Base-by-base conservation (phyloP, 1,139 yeast species). In the Yamadazyma friedrichii region DNA sequence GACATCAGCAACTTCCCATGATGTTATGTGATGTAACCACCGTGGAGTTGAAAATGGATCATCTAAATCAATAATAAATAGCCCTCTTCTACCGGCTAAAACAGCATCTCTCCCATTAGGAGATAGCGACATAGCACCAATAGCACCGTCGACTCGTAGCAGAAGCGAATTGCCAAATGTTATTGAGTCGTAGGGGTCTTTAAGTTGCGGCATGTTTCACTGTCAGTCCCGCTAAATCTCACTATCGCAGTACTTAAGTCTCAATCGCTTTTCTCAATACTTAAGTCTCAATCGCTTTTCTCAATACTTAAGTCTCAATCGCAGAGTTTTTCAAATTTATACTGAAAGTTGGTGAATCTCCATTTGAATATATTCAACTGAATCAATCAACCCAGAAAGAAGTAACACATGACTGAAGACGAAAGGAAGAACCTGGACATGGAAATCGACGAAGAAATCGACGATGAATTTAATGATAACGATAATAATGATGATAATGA, bases 1-100 rank as follows among this genome's bases (percentile, higher is more conserved):
- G 1, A 91, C 97, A 59, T 93, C 97, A 0, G 98, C 97, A 2
- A 93, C 98, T 61, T 93, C 98, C 98, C 98, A 94, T 0, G 95
- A 83, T 0, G 98, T 91, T 26, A 82, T 74, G 57, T 93, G 97
- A 43, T 84, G 95, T 22, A 93, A 74, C 89, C 95, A 88, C 44
- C 98, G 68, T 0, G 98, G 98, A 1, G 96, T 89, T 0, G 94
- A 82, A 62, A 88, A 91, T 0, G 98, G 98, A 60, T 93, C 96
- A 54, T 93, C 96, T 36, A 93, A 62, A 61, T 93, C 98, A n/a
- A 93, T 83, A 36, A 93, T 81, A 56, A 83, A 87, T 13, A 93
- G 69, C 0, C 98, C 98, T 45, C 84, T 74, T 40, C 96, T 76
- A 6, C 95, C 93, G 0, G 98, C 98, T 29, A 93, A 64, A 2